phyloP scores from a whole-genome alignment of 371 early-diverging fungal genomes.

The Mortierella sp. region DNA sequence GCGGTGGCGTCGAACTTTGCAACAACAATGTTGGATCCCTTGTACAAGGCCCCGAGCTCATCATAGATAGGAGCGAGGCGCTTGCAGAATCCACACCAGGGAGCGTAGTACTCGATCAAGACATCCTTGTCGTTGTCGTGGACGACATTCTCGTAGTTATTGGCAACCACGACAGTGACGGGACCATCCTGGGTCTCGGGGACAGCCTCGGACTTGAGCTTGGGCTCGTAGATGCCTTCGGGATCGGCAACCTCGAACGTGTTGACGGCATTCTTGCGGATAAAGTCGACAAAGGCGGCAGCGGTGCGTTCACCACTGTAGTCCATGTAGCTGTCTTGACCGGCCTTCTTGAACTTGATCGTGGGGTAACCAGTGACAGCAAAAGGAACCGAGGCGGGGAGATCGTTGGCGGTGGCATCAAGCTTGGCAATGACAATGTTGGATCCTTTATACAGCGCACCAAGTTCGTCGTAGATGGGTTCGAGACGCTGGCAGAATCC shows the following conservation, averaged over 20 bases:
- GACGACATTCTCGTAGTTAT: slow-evolving; percentile 82
- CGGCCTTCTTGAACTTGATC: slow-evolving; percentile 90
- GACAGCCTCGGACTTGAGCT: slow-evolving; percentile 82
- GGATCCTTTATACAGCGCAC: slow-evolving; percentile 50
- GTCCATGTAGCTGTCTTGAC: slow-evolving; percentile 70
- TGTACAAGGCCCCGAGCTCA: slow-evolving; percentile 54
- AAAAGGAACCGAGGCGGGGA: slow-evolving; percentile 80
- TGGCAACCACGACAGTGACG: slow-evolving; percentile 89
- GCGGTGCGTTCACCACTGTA: slow-evolving; percentile 87
- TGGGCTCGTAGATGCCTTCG: slow-evolving; percentile 76
- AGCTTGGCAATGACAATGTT: slow-evolving; percentile 91
- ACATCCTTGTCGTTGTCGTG: slow-evolving; percentile 91
- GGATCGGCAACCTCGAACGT: slow-evolving; percentile 66
- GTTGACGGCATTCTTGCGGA: slow-evolving; percentile 69
- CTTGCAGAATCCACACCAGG: slow-evolving; percentile 61
- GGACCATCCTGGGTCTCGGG: slow-evolving; percentile 88
- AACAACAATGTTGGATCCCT: slow-evolving; percentile 71
- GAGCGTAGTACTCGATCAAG: slow-evolving; percentile 82
- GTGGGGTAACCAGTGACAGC: slow-evolving; percentile 93
- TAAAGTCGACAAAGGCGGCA: slow-evolving; percentile 80
- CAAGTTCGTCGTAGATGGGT: slow-evolving; percentile 57
- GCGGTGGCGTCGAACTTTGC: slow-evolving; percentile 96
- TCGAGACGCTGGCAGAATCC: slow-evolving; percentile 56
- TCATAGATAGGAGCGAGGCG: slow-evolving; percentile 54
- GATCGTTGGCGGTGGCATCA: slow-evolving; percentile 94